phyloP scores from a whole-genome alignment of 345 rosid species.

The Geranium rotundifolium region DNA sequence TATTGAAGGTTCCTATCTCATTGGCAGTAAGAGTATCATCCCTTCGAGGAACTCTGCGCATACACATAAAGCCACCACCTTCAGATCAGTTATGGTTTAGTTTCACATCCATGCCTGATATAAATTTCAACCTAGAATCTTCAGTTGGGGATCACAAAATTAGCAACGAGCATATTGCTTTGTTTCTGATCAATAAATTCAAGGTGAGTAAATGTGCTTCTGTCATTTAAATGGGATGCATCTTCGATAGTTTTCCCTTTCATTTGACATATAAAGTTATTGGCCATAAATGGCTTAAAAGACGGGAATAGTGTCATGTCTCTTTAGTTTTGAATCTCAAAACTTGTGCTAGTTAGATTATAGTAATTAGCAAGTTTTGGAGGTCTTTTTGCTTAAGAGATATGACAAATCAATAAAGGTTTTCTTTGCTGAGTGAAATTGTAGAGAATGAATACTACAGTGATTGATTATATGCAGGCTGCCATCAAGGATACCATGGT shows the following conservation, averaged over 20 bases:
- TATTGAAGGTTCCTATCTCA: conserved; percentile 69
- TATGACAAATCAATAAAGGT: background rate
- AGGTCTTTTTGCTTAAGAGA: background rate
- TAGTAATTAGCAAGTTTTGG: background rate
- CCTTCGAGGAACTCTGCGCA: conserved; percentile 68
- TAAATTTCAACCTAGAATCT: conserved; percentile 66
- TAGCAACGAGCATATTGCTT: conserved; percentile 51
- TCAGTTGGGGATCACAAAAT: conserved; percentile 84
- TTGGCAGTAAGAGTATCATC: conserved; percentile 70
- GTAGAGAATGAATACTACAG: conserved; percentile 1
- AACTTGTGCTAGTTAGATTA: background rate
- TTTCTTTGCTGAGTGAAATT: background rate
- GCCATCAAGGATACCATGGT: conserved; percentile 67
- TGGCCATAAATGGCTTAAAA: no score
- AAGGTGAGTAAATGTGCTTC: conserved; percentile 41
- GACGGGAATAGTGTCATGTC: background rate
- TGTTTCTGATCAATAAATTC: conserved; percentile 60
- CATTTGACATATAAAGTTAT: background rate
- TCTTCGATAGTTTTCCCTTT: background rate
- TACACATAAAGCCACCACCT: conserved; percentile 87
- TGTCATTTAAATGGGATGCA: background rate
- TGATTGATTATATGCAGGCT: conserved; percentile 31
- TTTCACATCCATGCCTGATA: conserved; percentile 82
- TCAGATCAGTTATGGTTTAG: conserved; percentile 91
- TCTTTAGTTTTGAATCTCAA: background rate